Evolutionary conservation across 2,329 filamentous ascomycete genomes (phyloP).

Genomic region (Leptographium wingfieldii): DNA sequence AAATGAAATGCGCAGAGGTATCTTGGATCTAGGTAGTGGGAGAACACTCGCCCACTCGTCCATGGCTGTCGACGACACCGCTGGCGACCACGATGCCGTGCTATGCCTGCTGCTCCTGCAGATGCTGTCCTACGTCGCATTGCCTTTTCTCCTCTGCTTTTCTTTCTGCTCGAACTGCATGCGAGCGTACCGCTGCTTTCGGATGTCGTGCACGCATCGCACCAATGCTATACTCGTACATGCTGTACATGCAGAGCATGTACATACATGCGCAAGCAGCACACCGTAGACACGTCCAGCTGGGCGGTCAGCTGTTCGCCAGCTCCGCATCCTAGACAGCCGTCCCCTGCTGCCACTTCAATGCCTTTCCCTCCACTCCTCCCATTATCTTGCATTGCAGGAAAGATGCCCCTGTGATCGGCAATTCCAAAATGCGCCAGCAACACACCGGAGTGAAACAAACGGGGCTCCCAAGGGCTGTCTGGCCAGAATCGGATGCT

Average conservation of each 20-base stretch:
- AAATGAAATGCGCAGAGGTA: neutral
- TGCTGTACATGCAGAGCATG: neutral
- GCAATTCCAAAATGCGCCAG: neutral
- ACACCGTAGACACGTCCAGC: neutral
- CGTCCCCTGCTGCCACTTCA: neutral
- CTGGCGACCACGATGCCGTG: neutral
- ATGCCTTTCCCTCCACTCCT: neutral
- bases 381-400: constrained; percentile 10
- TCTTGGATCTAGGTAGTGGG: no score
- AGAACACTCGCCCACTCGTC: neutral
- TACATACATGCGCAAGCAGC: neutral
- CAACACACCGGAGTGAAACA: neutral
- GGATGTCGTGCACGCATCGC: neutral
- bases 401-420: constrained; percentile 3
- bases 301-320: neutral
- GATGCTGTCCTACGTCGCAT: neutral
- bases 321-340: neutral
- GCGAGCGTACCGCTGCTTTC: neutral
- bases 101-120: neutral
- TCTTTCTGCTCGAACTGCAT: neutral
- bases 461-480: neutral
- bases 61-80: neutral
- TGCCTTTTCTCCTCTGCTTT: neutral
- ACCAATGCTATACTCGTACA: neutral
- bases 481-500: neutral